A percentile compares a stretch with the other conserved stretches of the same genome.
Conservation (phyloP, 2,329 filamentous ascomycete genomes). For the Emericellopsis atlantica region DNA sequence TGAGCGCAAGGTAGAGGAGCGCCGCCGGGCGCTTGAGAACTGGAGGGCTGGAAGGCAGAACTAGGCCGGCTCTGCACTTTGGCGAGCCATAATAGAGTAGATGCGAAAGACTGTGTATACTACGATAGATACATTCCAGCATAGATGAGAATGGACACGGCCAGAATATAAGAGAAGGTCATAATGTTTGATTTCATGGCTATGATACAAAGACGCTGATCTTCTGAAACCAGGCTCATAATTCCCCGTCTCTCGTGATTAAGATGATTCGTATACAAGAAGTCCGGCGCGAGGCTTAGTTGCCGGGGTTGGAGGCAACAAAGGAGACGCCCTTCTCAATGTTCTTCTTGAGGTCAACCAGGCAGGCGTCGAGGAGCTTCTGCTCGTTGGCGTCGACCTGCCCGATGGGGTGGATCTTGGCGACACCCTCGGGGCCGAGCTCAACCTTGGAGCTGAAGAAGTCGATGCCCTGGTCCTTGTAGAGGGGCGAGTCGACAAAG, state of each 20-base stretch:
- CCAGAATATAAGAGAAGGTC: neutral
- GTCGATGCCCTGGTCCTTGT: constrained; percentile 95
- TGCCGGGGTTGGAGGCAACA: constrained; percentile 45
- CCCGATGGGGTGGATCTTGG: constrained; percentile 85
- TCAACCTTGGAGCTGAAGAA: constrained; percentile 96
- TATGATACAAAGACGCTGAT: constrained; percentile 22
- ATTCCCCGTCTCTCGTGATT: constrained; percentile 14
- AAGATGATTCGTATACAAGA: constrained; percentile 1
- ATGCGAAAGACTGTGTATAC: neutral
- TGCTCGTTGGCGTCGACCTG: constrained; percentile 76
- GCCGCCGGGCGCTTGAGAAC: constrained; percentile 31
- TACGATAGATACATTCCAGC: neutral
- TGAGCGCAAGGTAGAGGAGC: constrained; percentile 43
- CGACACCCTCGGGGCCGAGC: constrained; percentile 90
- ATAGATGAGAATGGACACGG: no score
- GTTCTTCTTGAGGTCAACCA: constrained; percentile 84
- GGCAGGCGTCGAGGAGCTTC: constrained; percentile 75
- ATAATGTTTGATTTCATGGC: constrained; percentile 6
- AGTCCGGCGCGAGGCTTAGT: constrained; percentile 26
- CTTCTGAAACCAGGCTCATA: no score
- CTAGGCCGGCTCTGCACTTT: neutral
- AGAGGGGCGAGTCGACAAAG: constrained; percentile 92
- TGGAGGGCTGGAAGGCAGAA: constrained; percentile 24
- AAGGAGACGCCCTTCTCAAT: constrained; percentile 76
- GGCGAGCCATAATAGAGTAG: neutral